These are phyloP conservation scores for Neobulgaria alba DNA, from an alignment of 2,329 filamentous ascomycete species.

Conservation along the genomic window DNA sequence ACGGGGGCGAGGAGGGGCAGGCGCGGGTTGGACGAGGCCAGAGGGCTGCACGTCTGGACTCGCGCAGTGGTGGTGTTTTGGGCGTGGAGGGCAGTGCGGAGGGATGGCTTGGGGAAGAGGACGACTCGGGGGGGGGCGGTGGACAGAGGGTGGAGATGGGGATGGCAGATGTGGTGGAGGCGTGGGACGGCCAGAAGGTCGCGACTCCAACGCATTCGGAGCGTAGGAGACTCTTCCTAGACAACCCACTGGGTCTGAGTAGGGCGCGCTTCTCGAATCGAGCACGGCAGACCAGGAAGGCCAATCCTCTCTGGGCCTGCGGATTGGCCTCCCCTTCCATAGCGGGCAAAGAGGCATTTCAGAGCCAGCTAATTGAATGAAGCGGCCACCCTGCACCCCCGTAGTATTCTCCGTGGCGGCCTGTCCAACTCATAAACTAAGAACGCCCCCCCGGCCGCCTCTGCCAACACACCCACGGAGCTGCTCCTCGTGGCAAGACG, in stretches of 20 bases:
- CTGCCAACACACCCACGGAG: neutral
- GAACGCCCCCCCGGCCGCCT: too few species aligned
- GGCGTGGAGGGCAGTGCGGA: neutral
- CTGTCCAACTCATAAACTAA: neutral
- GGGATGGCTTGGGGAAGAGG: neutral
- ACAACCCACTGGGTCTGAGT: too few species aligned
- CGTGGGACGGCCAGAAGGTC: too few species aligned
- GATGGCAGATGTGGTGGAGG: too few species aligned
- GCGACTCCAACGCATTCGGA: too few species aligned
- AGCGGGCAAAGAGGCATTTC: neutral
- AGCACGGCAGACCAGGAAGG: too few species aligned
- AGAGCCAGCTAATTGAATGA: neutral
- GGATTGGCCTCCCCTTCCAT: too few species aligned
- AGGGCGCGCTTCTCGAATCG: too few species aligned
- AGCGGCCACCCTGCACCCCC: neutral
- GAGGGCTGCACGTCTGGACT: neutral
- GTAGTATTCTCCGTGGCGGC: neutral
- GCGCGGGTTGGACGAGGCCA: neutral
- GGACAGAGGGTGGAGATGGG: too few species aligned
- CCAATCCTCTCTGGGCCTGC: too few species aligned
- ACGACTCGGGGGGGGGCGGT: too few species aligned
- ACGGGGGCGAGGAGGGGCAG: neutral
- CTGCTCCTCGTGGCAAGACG: neutral
- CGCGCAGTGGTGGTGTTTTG: neutral
- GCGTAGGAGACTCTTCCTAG: too few species aligned